A percentile compares a stretch with the other conserved stretches of the same genome.
phyloP scores from a whole-genome alignment of 2,329 filamentous ascomycete genomes.

The Diaporthe humulicola region DNA sequence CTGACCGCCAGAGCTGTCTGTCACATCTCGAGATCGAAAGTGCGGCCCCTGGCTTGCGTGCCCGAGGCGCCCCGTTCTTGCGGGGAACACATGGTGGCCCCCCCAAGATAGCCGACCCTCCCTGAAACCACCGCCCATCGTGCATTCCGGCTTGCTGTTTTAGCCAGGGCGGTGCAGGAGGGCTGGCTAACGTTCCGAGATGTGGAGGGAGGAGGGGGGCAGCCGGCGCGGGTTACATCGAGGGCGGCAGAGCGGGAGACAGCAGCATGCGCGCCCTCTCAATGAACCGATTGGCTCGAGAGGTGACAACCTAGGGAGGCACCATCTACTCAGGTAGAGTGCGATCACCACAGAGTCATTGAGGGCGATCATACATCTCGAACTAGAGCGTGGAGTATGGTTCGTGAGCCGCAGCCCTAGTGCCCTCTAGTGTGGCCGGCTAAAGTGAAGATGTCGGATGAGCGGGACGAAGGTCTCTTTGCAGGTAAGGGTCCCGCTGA shows the following conservation, averaged over 20 bases:
- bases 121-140: neutral
- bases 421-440: slow-evolving; percentile 13
- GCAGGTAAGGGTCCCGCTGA: slow-evolving; percentile 18
- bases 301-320: neutral
- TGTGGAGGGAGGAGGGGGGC: neutral
- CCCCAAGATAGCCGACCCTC: slow-evolving; percentile 30
- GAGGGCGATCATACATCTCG: slow-evolving; percentile 15
- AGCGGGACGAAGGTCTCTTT: slow-evolving; percentile 20
- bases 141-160: neutral
- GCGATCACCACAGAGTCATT: slow-evolving; percentile 23
- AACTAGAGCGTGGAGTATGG: neutral
- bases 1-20: neutral
- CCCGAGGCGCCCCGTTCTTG: neutral
- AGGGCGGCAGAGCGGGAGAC: slow-evolving; percentile 22
- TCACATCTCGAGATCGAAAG: slow-evolving; percentile 30
- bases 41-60: neutral
- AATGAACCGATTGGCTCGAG: neutral
- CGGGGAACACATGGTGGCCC: slow-evolving; percentile 16
- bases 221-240: slow-evolving; percentile 26
- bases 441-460: slow-evolving; percentile 23
- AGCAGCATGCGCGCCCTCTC: neutral
- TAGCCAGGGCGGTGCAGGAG: slow-evolving; percentile 13
- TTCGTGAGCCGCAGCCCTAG: slow-evolving; percentile 24
- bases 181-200: neutral
- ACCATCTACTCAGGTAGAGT: slow-evolving; percentile 26